Base-by-base conservation (phyloP, 306 rosid genomes). In the Geum urbanum region DNA sequence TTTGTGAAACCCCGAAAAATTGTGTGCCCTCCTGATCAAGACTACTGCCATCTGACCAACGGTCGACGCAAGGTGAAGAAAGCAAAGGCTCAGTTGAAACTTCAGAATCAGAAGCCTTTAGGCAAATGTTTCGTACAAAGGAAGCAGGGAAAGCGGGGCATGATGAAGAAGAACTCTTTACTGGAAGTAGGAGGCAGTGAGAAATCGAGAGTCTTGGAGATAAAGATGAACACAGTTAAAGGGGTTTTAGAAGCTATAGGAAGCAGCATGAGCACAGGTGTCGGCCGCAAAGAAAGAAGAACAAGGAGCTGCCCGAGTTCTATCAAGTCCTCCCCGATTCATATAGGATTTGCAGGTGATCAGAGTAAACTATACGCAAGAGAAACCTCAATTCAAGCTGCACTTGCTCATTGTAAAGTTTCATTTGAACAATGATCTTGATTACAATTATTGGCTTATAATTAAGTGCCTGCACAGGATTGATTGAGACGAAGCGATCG, bases 381-480 rank as follows among this genome's bases (percentile, higher is more conserved):
- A 71, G 83, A 87, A 5, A 81, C 43, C 50, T 82, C 84, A 14
- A 74, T 87, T 77, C 84, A 82, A 70, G 80, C 86, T n/a, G 87
- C 92, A 67, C 78, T 87, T 80, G 82, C 87, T 22, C 84, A 87
- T 58, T 87, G 92, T 63, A 87, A 87, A 49, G 77, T 71, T 70
- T 87, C 89, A 69, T 60, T 76, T 41, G 73, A 78, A 12, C 81
- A 78, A 45, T 35, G 74, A 9, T 73, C 81, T 61, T 74, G 79
- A 67, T 74, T 78, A 72, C 65, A 63, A 5, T 76, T 69, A 40
- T 76, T 72, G 19, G 60, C 12, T 51, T 35, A 48, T 68, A 24
- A 24, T 24, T 24, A 11, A 37, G 24, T 53, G 16, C 13, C 12
- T 8, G 37, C 37, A 32, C 37, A 32, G 3, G 37, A 2, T 32